These are phyloP conservation scores for Tolypocladium nubicola DNA, from an alignment of 2,329 filamentous ascomycete genomes.

Conservation along the genomic window DNA sequence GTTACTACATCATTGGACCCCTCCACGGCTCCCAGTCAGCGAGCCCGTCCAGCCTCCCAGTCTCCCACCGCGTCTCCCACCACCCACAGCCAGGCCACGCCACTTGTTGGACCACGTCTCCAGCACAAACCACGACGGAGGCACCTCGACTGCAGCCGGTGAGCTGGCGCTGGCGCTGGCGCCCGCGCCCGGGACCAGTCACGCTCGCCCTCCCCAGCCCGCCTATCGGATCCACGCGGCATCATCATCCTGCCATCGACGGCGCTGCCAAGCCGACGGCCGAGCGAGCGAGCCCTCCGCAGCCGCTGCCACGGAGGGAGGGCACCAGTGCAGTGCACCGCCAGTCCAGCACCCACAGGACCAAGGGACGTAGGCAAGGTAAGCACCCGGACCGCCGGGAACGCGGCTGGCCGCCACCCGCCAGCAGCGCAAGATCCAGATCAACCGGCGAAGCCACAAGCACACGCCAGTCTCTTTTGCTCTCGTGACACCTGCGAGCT, in stretches of 20 bases:
- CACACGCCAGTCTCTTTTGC: background rate
- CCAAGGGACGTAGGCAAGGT: too few species aligned
- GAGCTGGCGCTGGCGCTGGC: background rate
- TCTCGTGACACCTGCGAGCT: background rate
- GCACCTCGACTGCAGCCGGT: background rate
- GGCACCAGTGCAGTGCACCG: too few species aligned
- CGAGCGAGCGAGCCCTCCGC: background rate
- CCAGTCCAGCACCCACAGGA: background rate
- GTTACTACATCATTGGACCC: constrained; percentile 4
- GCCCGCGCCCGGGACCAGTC: background rate
- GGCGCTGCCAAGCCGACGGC: background rate
- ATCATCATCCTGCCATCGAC: background rate
- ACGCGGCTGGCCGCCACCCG: background rate
- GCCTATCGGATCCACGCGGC: background rate
- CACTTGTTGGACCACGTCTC: too few species aligned
- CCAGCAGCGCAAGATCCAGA: background rate
- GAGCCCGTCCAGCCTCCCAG: background rate
- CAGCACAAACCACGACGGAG: too few species aligned
- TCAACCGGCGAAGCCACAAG: background rate
- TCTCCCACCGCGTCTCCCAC: too few species aligned
- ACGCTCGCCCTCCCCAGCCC: background rate
- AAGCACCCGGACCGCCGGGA: background rate
- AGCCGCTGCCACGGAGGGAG: background rate
- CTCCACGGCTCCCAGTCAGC: background rate
- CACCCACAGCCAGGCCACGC: too few species aligned